Evolutionary conservation across 2,329 filamentous ascomycete species (phyloP).

Genomic region (Aspergillus sergii): DNA sequence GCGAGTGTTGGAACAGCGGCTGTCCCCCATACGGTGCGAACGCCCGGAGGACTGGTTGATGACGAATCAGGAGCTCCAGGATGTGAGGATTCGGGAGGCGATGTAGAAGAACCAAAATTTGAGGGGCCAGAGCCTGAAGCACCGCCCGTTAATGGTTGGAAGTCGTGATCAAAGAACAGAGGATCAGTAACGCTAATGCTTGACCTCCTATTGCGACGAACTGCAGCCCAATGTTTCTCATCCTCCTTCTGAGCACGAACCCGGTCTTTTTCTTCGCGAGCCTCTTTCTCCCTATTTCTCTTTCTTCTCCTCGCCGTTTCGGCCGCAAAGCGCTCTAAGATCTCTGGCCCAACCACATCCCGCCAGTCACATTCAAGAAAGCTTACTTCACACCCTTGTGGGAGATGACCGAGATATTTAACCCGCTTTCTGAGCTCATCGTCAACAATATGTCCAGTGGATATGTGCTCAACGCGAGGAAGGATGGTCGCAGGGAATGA

Average conservation of each 20-base stretch:
- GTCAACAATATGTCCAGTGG: conserved; percentile 83
- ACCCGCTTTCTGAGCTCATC: conserved; percentile 79
- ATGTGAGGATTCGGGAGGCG: conserved; percentile 45
- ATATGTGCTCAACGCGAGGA: conserved; percentile 85
- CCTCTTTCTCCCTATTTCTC: conserved; percentile 78
- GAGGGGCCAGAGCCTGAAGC: conserved; percentile 35
- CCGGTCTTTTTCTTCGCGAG: conserved; percentile 82
- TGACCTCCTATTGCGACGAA: conserved; percentile 62
- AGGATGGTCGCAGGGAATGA: conserved; percentile 83
- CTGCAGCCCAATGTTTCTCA: conserved; percentile 67
- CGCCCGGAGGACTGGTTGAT: conserved; percentile 76
- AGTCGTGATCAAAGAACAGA: conserved; percentile 62
- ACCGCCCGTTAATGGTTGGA: conserved; percentile 60
- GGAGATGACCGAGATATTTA: conserved; percentile 85
- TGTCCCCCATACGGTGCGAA: conserved; percentile 93
- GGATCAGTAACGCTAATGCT: conserved; percentile 51
- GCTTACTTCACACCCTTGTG: conserved; percentile 85
- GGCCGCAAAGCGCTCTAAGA: conserved; percentile 72
- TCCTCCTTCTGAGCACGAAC: conserved; percentile 77
- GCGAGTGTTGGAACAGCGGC: conserved; percentile 62
- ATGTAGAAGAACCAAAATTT: conserved; percentile 31
- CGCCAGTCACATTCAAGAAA: conserved; percentile 96
- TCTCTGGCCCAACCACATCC: conserved; percentile 75
- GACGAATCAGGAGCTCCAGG: conserved; percentile 68
- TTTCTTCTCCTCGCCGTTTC: conserved; percentile 78